phyloP scores from a whole-genome alignment of 768 basidiomycete species.

The Cystobasidium onofrii region DNA sequence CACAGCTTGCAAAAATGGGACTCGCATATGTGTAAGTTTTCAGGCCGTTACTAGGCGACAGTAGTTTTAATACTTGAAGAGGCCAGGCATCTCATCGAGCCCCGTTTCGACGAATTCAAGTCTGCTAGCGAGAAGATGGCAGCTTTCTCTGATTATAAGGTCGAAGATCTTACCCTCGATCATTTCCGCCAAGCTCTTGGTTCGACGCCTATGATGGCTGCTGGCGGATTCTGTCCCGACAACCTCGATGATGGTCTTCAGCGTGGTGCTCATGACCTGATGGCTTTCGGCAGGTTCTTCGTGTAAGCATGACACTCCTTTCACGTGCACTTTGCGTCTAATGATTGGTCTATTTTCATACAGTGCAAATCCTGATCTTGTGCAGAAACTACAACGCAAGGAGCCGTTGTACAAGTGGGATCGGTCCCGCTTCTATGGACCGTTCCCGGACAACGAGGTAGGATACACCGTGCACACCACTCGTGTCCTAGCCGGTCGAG shows the following conservation, averaged over 20 bases:
- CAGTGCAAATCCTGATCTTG: conserved; percentile 37
- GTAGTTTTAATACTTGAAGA: not conserved
- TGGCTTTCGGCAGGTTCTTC: conserved; percentile 37
- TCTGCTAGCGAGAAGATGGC: conserved; percentile 40
- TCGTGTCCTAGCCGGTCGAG: conserved; percentile 10
- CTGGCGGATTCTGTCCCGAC: conserved; percentile 39
- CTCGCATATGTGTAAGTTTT: conserved; percentile 42
- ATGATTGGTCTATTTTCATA: no score
- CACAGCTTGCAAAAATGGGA: conserved; percentile 35
- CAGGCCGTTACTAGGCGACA: not conserved
- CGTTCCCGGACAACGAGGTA: conserved; percentile 42
- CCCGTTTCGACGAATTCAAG: conserved; percentile 43
- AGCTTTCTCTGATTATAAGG: conserved; percentile 21
- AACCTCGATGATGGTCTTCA: conserved; percentile 37
- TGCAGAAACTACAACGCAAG: conserved; percentile 19
- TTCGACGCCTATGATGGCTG: conserved; percentile 39
- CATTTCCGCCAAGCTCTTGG: conserved; percentile 40
- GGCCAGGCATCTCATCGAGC: conserved; percentile 41
- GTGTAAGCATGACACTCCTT: no score
- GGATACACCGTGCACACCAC: conserved; percentile 42
- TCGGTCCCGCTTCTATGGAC: conserved; percentile 41
- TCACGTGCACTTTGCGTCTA: no score
- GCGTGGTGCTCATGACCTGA: conserved; percentile 38
- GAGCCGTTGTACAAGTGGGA: conserved; percentile 23
- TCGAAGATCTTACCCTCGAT: conserved; percentile 2